A percentile compares a stretch with the other conserved stretches of the same genome.
Conservation (phyloP, 2,329 filamentous ascomycete species). For the Phaeoacremonium minimum region DNA sequence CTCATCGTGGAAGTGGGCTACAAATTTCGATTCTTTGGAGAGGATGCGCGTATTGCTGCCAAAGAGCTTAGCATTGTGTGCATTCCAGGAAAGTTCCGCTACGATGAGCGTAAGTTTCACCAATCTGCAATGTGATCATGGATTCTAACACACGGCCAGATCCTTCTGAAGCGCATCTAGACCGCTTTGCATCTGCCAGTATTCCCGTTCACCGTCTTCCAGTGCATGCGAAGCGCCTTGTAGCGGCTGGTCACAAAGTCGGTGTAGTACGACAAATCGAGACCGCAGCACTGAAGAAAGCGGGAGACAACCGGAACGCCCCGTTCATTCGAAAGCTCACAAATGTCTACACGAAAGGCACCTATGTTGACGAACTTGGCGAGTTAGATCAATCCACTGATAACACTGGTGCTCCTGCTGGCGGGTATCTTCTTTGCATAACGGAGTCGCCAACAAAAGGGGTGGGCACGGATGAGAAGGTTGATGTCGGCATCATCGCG, state of each 20-base stretch:
- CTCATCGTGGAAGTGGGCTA: slow-evolving; percentile 95
- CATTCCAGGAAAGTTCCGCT: slow-evolving; percentile 91
- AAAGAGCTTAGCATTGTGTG: slow-evolving; percentile 93
- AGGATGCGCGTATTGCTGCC: slow-evolving; percentile 84
- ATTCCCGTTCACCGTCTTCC: slow-evolving; percentile 88
- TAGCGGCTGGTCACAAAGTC: slow-evolving; percentile 91
- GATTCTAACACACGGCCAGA: slow-evolving; percentile 40
- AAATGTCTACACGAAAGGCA: slow-evolving; percentile 96
- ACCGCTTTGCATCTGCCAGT: slow-evolving; percentile 90
- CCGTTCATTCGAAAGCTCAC: slow-evolving; percentile 92
- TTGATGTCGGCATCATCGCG: slow-evolving; percentile 85
- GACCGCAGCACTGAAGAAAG: slow-evolving; percentile 93
- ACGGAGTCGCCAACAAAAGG: slow-evolving; percentile 78
- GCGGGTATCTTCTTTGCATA: slow-evolving; percentile 91
- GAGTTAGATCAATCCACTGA: slow-evolving; percentile 58
- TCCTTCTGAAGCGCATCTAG: slow-evolving; percentile 84
- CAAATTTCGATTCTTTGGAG: slow-evolving; percentile 95
- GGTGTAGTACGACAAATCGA: slow-evolving; percentile 92
- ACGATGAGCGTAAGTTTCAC: slow-evolving; percentile 68
- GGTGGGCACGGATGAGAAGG: slow-evolving; percentile 85
- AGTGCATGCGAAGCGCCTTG: slow-evolving; percentile 89
- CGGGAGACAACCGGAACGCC: slow-evolving; percentile 86
- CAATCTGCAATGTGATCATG: slow-evolving; percentile 8
- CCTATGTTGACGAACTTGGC: slow-evolving; percentile 91
- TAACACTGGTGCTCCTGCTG: slow-evolving; percentile 44